Evolutionary conservation across 2,329 filamentous ascomycete genomes (phyloP), one percentile per base, ranked within the genome.

Genomic region (Pestalotiopsis sp.): DNA sequence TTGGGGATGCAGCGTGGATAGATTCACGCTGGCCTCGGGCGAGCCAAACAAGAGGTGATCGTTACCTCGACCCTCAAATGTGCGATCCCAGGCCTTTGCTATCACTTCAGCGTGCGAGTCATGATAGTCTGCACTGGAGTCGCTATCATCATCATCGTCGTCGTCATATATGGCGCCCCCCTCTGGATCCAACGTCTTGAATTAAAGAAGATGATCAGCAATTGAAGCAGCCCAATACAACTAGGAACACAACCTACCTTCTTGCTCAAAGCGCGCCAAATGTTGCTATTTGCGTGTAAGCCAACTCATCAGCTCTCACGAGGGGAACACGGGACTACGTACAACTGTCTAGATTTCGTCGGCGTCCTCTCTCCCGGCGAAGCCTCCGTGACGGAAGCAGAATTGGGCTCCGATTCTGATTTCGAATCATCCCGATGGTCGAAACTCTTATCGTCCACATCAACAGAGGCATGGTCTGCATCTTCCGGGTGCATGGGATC

Each of bases 31-130:
- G 25, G 77, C 73, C 20, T 78, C 77, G 4, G 75, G 79, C 1
- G 82, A 79, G 38, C 86, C 86, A 72, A 91, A 86, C 0, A 91
- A 76, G 72, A 91, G 86, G 0, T 91, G 76, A 65, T 87, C 82
- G 49, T 83, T 81, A 59, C 78, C 77, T 66, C 78, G 75, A 66
- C 76, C 80, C 4, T 39, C 31, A 39, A 62, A 62, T 11, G 82
- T 70, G 52, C 83, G 76, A 66, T 85, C 82, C 84, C 84, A 89
- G 0, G 80, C 80, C 14, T 79, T 82, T 66, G 78, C 84, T 61
- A 89, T 71, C 1, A 76, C 71, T n/a, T 65, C 71, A 39, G 81
- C 78, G 59, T 72, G 76, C 25, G 82, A 67, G 66, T 80, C 77
- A 66, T 20, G 25, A 38, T 39, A 17, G 31, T 81, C 78, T 27